phyloP scores from a whole-genome alignment of 257 asterid species.

The Linaria vulgaris region DNA sequence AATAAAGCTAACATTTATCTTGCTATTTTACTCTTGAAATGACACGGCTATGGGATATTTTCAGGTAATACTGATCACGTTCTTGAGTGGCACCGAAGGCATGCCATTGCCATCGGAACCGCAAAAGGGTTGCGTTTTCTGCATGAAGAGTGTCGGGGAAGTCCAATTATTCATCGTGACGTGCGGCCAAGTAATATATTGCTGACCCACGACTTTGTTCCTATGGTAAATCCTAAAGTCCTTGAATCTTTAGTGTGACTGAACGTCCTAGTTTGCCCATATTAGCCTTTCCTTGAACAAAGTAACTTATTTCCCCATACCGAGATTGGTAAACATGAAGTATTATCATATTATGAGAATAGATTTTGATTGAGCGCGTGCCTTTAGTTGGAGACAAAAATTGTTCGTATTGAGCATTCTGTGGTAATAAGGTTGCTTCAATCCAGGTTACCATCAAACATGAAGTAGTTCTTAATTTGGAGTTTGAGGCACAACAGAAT shows the following conservation, averaged over 20 bases:
- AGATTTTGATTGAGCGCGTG: too few species aligned
- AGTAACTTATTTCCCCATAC: too few species aligned
- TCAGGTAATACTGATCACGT: slow-evolving; percentile 44
- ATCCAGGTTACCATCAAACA: too few species aligned
- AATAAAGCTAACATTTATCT: not conserved
- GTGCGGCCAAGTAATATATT: slow-evolving; percentile 76
- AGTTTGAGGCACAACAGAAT: too few species aligned
- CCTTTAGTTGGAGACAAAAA: too few species aligned
- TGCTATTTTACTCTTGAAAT: not conserved
- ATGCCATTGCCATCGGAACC: slow-evolving; percentile 69
- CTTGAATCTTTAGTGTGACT: not conserved
- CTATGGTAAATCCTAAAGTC: slow-evolving; percentile 46
- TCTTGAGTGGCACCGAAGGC: slow-evolving; percentile 74
- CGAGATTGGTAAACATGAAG: too few species aligned
- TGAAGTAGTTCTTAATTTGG: too few species aligned
- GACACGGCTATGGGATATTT: not conserved
- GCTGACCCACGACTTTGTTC: slow-evolving; percentile 76
- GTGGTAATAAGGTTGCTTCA: too few species aligned
- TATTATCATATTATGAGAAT: too few species aligned
- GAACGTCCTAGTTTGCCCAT: not conserved
- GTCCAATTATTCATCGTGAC: slow-evolving; percentile 82
- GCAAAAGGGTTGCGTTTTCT: slow-evolving; percentile 80
- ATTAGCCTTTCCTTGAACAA: too few species aligned
- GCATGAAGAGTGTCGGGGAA: slow-evolving; percentile 87
- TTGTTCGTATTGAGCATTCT: too few species aligned